Evolutionary conservation across 495 filamentous ascomycete genomes (phyloP).

Genomic region (Penicillium ucsense): DNA sequence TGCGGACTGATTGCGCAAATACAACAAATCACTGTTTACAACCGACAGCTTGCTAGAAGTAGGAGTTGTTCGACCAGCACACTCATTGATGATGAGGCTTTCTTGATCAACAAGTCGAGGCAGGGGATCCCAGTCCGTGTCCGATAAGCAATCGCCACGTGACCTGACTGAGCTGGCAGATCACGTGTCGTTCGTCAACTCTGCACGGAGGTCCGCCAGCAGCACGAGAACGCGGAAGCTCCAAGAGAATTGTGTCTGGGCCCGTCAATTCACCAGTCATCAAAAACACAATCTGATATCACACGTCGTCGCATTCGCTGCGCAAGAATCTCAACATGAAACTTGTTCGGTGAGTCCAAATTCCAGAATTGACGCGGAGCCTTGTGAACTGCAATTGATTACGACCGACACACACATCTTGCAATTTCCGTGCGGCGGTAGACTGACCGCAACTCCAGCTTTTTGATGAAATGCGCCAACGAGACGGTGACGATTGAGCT

Average conservation of each 20-base stretch:
- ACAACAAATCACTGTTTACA: too few relatives aligned
- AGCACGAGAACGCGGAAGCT: neutral
- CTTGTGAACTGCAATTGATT: too few relatives aligned
- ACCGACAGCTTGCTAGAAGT: too few relatives aligned
- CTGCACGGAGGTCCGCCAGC: slow-evolving; percentile 13
- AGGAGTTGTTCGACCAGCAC: too few relatives aligned
- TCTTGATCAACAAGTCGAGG: neutral
- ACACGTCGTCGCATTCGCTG: neutral
- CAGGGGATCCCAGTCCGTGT: neutral
- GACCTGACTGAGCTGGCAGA: slow-evolving; percentile 1
- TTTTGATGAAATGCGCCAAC: slow-evolving; percentile 97
- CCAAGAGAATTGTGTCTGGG: slow-evolving; percentile 1
- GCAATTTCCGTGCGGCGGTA: neutral
- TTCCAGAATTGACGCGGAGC: too few relatives aligned
- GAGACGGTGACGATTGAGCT: slow-evolving; percentile 96
- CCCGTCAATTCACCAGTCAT: slow-evolving; percentile 8
- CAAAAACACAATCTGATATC: neutral
- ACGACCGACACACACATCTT: too few relatives aligned
- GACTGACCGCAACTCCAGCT: slow-evolving; percentile 45
- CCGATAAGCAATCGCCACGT: neutral
- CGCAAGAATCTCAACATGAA: slow-evolving; percentile 59
- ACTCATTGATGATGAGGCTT: neutral
- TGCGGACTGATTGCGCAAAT: too few relatives aligned
- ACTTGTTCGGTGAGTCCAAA: slow-evolving; percentile 81
- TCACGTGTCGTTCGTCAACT: slow-evolving; percentile 8